Evolutionary conservation across 352 stramenopile species (phyloP).

Genomic region (Globisporangium irregulare): DNA sequence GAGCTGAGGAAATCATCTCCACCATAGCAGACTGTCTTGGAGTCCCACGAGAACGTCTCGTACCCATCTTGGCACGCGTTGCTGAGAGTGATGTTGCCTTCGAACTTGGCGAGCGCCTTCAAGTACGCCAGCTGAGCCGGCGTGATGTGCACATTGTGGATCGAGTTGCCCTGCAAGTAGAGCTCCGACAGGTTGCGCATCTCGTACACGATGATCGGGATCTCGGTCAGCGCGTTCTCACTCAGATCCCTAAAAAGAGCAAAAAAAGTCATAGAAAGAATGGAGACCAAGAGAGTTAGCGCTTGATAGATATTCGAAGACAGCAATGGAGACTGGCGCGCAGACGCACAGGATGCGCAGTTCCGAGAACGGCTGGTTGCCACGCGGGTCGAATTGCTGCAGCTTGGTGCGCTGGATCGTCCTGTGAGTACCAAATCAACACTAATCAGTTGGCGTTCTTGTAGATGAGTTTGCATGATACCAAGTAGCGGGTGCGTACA

Average conservation of each 20-base stretch:
- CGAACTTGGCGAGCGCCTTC: slow-evolving; percentile 42
- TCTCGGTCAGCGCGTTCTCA: slow-evolving; percentile 60
- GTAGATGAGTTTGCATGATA: no score
- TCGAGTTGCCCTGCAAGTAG: slow-evolving; percentile 50
- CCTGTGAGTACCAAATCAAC: slow-evolving; percentile 19
- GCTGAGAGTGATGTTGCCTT: slow-evolving; percentile 36
- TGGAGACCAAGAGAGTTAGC: neutral
- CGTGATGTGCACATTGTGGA: slow-evolving; percentile 52
- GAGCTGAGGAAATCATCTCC: slow-evolving; percentile 39
- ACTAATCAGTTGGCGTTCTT: neutral
- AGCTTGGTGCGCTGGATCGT: slow-evolving; percentile 61
- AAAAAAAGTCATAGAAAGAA: neutral
- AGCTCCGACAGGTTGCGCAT: slow-evolving; percentile 52
- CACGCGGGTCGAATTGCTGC: slow-evolving; percentile 58
- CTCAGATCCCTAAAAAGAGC: slow-evolving; percentile 39
- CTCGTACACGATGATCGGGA: slow-evolving; percentile 68
- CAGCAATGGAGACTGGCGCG: neutral
- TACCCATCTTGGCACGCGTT: slow-evolving; percentile 43
- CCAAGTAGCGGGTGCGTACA: slow-evolving; percentile 32
- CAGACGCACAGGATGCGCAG: slow-evolving; percentile 55
- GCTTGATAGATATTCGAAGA: neutral
- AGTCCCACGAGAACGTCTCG: slow-evolving; percentile 42
- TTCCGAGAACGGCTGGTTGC: slow-evolving; percentile 34
- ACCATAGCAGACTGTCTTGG: slow-evolving; percentile 48
- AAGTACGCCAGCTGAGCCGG: slow-evolving; percentile 53